Percentiles rank a stretch among this genome's conserved stretches.
Evolutionary conservation across 805 yeast species (phyloP).

Genomic region (Kuraishia floccosa): DNA sequence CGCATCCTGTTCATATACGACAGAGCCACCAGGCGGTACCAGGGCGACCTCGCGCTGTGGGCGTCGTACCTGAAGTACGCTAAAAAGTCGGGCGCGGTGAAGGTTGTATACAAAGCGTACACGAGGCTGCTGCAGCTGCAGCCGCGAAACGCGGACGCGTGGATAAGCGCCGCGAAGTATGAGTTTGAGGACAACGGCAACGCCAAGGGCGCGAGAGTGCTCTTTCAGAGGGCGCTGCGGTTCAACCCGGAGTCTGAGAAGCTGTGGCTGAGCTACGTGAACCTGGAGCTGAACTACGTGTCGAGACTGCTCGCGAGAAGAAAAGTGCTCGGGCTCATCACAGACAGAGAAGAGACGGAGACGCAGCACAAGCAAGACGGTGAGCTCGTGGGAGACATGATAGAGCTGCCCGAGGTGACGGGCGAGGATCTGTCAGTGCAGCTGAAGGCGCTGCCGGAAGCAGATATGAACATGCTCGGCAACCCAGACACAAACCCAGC

Average conservation of each 20-base stretch:
- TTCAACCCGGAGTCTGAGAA: slow-evolving; percentile 64
- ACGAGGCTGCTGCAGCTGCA: slow-evolving; percentile 73
- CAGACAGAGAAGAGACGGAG: slow-evolving; percentile 56
- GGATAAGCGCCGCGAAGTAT: slow-evolving; percentile 92
- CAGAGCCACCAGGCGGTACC: slow-evolving; percentile 71
- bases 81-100: slow-evolving; percentile 55
- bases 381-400: slow-evolving; percentile 16
- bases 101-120: slow-evolving; percentile 65
- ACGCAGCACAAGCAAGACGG: slow-evolving; percentile 35
- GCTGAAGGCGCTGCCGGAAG: slow-evolving; percentile 71
- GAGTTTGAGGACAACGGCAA: slow-evolving; percentile 85
- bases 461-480: slow-evolving; percentile 78
- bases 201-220: slow-evolving; percentile 77
- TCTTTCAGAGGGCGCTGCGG: slow-evolving; percentile 76
- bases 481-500: slow-evolving; percentile 79
- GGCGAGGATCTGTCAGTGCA: slow-evolving; percentile 46
- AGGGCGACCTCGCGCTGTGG: slow-evolving; percentile 75
- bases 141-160: slow-evolving; percentile 82
- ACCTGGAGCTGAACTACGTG: slow-evolving; percentile 78
- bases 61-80: slow-evolving; percentile 59
- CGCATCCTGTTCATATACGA: slow-evolving; percentile 76
- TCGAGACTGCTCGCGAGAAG: slow-evolving; percentile 79
- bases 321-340: slow-evolving; percentile 65
- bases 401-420: slow-evolving; percentile 7
- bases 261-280: slow-evolving; percentile 80